Percentiles rank a stretch among this genome's conserved stretches.
Conservation (phyloP, 139 green algal species). For the Astrephomene gubernaculifera region DNA sequence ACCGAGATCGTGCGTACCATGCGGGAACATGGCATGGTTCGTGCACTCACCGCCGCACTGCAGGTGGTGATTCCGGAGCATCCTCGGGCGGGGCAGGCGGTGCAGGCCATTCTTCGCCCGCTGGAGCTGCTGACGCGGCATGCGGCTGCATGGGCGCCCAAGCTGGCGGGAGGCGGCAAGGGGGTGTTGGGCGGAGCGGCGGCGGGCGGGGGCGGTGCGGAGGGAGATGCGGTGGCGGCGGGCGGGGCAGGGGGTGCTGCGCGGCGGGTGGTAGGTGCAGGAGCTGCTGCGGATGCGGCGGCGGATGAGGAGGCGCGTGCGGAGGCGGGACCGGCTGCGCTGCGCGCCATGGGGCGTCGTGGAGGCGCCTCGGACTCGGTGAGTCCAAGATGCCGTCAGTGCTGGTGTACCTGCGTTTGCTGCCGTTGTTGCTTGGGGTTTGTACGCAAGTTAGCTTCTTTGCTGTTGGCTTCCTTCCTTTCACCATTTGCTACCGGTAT, state of each 20-base stretch:
- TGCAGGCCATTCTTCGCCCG: slow-evolving; percentile 76
- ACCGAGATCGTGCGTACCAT: slow-evolving; percentile 82
- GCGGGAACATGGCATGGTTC: slow-evolving; percentile 78
- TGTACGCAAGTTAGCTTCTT: no score
- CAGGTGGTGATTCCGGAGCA: slow-evolving; percentile 74
- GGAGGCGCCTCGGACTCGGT: background rate
- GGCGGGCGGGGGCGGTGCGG: background rate
- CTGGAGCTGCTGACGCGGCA: slow-evolving; percentile 88
- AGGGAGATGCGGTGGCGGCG: background rate
- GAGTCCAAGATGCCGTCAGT: no score
- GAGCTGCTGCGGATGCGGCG: slow-evolving; percentile 13
- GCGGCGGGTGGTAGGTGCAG: background rate
- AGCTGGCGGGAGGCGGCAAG: slow-evolving; percentile 9
- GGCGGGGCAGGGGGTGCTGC: background rate
- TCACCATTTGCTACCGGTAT: no score
- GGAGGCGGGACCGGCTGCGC: slow-evolving; percentile 34
- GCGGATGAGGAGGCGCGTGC: slow-evolving; percentile 21
- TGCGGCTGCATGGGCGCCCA: slow-evolving; percentile 45
- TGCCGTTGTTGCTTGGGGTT: background rate
- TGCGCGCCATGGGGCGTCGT: slow-evolving; percentile 26
- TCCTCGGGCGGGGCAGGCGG: slow-evolving; percentile 7
- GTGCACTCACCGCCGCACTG: slow-evolving; percentile 72
- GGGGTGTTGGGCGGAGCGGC: background rate
- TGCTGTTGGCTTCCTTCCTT: no score
- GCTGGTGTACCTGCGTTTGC: no score